phyloP scores from a whole-genome alignment of 1,139 yeast genomes.

The Saccharomyces pastorianus region DNA sequence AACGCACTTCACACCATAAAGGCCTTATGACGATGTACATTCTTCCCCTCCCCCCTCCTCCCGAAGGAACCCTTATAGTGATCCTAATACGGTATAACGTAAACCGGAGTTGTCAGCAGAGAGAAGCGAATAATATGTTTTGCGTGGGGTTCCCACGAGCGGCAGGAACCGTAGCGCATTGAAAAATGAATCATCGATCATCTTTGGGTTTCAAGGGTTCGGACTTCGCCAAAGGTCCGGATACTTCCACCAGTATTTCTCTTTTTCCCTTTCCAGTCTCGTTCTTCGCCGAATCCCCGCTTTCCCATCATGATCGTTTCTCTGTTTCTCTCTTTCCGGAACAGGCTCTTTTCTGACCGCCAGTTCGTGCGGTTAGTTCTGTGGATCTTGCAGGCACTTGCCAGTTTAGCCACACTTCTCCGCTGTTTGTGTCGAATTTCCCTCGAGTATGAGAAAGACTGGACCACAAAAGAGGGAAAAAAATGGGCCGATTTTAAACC shows the following conservation, averaged over 20 bases:
- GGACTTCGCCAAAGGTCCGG: neutral
- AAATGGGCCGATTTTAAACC: neutral
- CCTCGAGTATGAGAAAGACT: neutral
- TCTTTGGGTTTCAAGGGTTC: neutral
- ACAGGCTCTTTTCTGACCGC: neutral
- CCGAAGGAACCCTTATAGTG: neutral
- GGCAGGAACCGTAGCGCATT: neutral
- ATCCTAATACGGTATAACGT: neutral
- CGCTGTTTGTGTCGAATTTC: neutral
- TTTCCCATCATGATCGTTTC: neutral
- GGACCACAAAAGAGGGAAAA: constrained; percentile 1
- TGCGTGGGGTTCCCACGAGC: neutral
- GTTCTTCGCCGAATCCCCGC: neutral
- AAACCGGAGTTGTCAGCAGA: neutral
- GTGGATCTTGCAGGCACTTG: constrained; percentile 1
- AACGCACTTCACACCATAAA: neutral
- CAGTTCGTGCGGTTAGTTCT: neutral
- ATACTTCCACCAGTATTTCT: neutral
- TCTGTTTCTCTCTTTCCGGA: neutral
- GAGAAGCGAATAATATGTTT: neutral
- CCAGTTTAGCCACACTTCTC: constrained; percentile 1
- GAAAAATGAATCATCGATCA: neutral
- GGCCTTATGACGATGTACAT: neutral
- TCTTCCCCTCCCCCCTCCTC: neutral
- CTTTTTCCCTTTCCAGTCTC: neutral